Evolutionary conservation across 148 eudicot genomes (phyloP).

Genomic region (Simmondsia chinensis): DNA sequence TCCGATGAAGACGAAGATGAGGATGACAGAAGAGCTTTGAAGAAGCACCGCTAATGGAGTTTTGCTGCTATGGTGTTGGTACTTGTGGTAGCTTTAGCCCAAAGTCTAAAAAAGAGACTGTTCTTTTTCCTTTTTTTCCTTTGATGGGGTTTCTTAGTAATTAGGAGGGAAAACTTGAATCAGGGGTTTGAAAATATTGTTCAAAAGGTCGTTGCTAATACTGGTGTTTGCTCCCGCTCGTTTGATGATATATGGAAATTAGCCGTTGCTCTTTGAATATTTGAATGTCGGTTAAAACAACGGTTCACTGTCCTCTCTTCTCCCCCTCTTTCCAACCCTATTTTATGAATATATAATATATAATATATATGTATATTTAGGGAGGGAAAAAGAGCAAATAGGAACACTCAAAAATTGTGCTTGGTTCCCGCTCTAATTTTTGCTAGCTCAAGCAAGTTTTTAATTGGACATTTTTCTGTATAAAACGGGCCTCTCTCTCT

Average conservation of each 20-base stretch:
- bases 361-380: constrained; percentile 2
- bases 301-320: constrained; percentile 6
- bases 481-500: constrained; percentile 6
- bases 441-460: constrained; percentile 12
- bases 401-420: constrained; percentile 2
- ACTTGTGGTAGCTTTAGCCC: not conserved
- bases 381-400: constrained; percentile 9
- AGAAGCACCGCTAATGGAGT: constrained; percentile 35
- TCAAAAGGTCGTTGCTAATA: constrained; percentile 34
- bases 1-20: constrained; percentile 20
- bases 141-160: constrained; percentile 4
- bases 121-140: constrained; percentile 6
- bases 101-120: not conserved
- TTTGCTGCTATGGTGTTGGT: not conserved
- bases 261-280: constrained; percentile 30
- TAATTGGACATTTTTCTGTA: constrained; percentile 17
- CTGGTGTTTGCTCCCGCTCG: constrained; percentile 21
- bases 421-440: constrained; percentile 2
- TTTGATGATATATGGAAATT: constrained; percentile 12
- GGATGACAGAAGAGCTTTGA: constrained; percentile 25
- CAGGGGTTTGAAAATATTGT: constrained; percentile 17
- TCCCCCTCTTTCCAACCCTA: constrained; percentile 12
- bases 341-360: constrained; percentile 3
- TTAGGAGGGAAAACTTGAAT: constrained; percentile 23
- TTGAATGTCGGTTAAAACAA: constrained; percentile 38